A percentile compares a stretch with the other conserved stretches of the same genome.
Conservation (phyloP, 345 rosid species). For the Passiflora organensis region DNA sequence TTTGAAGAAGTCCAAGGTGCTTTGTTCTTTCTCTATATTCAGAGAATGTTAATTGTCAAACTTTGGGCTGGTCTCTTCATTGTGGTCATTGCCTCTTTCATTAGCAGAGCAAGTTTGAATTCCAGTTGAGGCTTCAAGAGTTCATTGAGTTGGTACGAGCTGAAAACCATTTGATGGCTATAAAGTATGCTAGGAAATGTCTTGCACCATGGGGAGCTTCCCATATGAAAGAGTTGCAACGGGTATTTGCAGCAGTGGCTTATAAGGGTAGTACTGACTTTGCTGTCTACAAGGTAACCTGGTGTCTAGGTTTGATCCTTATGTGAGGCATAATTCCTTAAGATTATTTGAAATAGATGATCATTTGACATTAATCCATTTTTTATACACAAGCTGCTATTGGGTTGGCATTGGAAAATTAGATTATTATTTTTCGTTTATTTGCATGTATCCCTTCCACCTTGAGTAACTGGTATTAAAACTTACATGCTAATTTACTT, state of each 20-base stretch:
- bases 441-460: no score
- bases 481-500: no score
- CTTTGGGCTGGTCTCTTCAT: not conserved
- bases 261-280: constrained; percentile 72
- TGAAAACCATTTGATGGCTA: constrained; percentile 64
- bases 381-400: no score
- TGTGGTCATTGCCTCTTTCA: constrained; percentile 4
- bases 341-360: not conserved
- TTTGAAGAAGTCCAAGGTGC: constrained; percentile 91
- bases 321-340: not conserved
- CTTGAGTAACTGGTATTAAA: no score
- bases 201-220: constrained; percentile 87
- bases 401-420: no score
- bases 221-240: constrained; percentile 80
- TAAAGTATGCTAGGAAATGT: constrained; percentile 71
- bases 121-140: constrained; percentile 94
- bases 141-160: constrained; percentile 85
- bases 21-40: not conserved
- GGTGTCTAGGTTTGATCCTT: not conserved
- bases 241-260: constrained; percentile 81
- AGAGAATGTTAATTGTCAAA: not conserved
- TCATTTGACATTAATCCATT: no score
- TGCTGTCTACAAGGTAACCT: constrained; percentile 68
- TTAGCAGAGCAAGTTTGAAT: constrained; percentile 86
- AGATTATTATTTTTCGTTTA: no score